Base-by-base conservation (phyloP, 2,329 filamentous ascomycete genomes). In the Paecilomyces dactylethromorphus region DNA sequence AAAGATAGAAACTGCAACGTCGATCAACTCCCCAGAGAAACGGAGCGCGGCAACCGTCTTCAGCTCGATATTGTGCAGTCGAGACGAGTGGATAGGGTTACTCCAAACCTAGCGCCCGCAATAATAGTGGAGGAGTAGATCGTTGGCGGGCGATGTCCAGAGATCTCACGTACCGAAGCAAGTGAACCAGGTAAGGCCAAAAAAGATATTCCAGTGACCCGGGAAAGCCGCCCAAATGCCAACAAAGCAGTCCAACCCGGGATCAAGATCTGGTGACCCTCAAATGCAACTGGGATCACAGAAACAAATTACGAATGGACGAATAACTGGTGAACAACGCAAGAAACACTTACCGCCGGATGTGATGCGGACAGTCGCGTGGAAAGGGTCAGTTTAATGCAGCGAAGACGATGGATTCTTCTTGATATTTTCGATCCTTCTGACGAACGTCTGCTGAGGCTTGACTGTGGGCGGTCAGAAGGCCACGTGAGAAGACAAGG, bases 181-280 rank as follows among this genome's bases (percentile, higher is more conserved):
- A 52, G 21, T 52, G 21, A 24, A 29, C 50, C 26, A 22, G 50
- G 50, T 13, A 52, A 22, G 4, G 26, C 7, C 39, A n/a, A 45
- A 45, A 45, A 29, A 29, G 22, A 26, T 24, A 52, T 52, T 52
- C 50, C 50, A 52, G 50, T 26, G 50, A 52, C 50, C 39, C 50
- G 50, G 50, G 50, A 24, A 52, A 52, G 50, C 50, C 21, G 50
- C 50, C 50, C 26, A 29, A 29, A 52, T 52, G 50, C 50, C 50
- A 52, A 52, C 50, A 52, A 52, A 52, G 50, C 50, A 52, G 50
- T 52, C 50, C 50, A 52, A 52, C 50, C 50, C 22, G 50, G 50
- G 3, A 26, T 12, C 10, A 29, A 21, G 50, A 52, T 52, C 50
- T 52, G 50, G 50, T 52, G 50, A 52, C 50, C 50, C 21, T 52